These are phyloP conservation scores for Coemansia pectinata DNA, from an alignment of 192 early-diverging fungal species.

Conservation along the genomic window DNA sequence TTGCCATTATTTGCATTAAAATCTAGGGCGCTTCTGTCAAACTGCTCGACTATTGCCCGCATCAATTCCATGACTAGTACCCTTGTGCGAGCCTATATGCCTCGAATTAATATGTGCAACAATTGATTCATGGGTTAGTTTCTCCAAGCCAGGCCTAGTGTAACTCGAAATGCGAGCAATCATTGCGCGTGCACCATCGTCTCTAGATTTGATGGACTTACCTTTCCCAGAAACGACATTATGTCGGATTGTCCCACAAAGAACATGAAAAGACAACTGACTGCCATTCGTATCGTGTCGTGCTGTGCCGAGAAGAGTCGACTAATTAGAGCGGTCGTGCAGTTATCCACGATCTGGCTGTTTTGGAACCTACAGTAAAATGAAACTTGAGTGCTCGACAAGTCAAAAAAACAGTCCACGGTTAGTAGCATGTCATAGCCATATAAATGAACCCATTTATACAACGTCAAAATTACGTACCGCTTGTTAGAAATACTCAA, in stretches of 20 bases:
- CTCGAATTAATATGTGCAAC: not conserved
- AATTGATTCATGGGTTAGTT: not conserved
- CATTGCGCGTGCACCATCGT: not conserved
- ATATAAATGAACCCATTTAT: not conserved
- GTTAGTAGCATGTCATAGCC: not conserved
- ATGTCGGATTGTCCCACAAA: slow-evolving; percentile 15
- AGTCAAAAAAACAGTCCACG: not conserved
- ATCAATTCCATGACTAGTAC: slow-evolving; percentile 27
- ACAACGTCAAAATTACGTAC: slow-evolving; percentile 13
- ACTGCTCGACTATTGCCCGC: slow-evolving; percentile 40
- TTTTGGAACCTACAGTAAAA: slow-evolving; percentile 31
- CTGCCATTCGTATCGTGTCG: slow-evolving; percentile 22
- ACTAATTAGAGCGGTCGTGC: slow-evolving; percentile 16
- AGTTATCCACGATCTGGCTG: slow-evolving; percentile 28
- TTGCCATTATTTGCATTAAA: slow-evolving; percentile 1
- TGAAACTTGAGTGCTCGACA: not conserved
- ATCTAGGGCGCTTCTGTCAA: slow-evolving; percentile 17
- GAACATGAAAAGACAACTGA: slow-evolving; percentile 17
- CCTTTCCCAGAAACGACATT: slow-evolving; percentile 18
- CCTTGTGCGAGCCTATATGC: slow-evolving; percentile 16
- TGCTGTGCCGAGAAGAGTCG: slow-evolving; percentile 30
- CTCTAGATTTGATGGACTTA: slow-evolving; percentile 8
- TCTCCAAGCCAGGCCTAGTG: not conserved
- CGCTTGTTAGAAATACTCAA: slow-evolving; percentile 36
- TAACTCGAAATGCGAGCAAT: not conserved